Conservation (phyloP, 2,329 filamentous ascomycete species). For the Aureobasidium sp. region DNA sequence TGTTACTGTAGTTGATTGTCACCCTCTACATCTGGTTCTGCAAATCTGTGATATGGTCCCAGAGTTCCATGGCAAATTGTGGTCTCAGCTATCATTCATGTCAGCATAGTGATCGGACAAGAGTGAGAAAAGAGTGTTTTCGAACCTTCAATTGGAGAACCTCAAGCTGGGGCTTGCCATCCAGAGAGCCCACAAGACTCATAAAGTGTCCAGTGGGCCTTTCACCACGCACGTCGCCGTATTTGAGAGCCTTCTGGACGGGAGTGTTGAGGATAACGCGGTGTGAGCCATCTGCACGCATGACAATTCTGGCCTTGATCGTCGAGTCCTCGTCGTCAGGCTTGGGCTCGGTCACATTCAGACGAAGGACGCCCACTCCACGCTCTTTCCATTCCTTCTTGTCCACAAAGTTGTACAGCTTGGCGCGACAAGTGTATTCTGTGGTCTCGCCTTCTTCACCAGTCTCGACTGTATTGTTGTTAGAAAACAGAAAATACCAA, state of each 20-base stretch:
- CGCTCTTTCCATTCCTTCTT: constrained; percentile 79
- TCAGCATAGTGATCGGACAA: background rate
- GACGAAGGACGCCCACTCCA: constrained; percentile 73
- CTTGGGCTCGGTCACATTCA: constrained; percentile 63
- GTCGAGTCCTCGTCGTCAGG: constrained; percentile 34
- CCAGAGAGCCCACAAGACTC: constrained; percentile 53
- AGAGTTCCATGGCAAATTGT: constrained; percentile 41
- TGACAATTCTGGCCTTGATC: constrained; percentile 64
- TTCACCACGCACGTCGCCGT: constrained; percentile 56
- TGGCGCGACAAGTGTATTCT: constrained; percentile 67
- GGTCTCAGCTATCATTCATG: constrained; percentile 32
- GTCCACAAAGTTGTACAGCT: constrained; percentile 69
- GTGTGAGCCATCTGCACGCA: constrained; percentile 85
- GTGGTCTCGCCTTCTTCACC: constrained; percentile 80
- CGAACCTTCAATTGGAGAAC: constrained; percentile 52
- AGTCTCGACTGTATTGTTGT: constrained; percentile 59
- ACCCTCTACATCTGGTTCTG: constrained; percentile 31
- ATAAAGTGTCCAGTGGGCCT: constrained; percentile 66
- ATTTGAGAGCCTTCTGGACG: constrained; percentile 70
- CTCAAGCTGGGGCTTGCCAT: constrained; percentile 44
- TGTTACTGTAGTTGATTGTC: background rate
- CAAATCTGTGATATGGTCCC: constrained; percentile 36
- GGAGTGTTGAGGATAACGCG: constrained; percentile 81
- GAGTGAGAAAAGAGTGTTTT: background rate
- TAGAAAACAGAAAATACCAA: constrained; percentile 20